Conservation (phyloP, 2,329 filamentous ascomycete genomes). For the Cephalotrichum gorgonifer region DNA sequence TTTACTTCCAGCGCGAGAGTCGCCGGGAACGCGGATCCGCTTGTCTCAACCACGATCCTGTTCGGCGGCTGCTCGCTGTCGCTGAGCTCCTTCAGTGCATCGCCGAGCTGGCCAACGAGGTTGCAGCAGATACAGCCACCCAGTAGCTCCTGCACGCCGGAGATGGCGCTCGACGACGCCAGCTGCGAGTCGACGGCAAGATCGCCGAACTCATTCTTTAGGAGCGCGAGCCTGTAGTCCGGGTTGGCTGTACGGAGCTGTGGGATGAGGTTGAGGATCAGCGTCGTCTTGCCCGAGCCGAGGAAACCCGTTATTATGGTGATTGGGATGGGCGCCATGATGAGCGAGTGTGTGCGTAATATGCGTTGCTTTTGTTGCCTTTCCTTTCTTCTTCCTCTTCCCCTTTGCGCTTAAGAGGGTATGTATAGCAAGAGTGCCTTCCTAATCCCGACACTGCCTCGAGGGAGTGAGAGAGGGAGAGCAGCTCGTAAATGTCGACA, state of each 20-base stretch:
- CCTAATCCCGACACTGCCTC: background rate
- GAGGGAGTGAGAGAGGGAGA: background rate
- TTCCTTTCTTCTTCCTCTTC: background rate
- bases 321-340: conserved; percentile 64
- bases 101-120: conserved; percentile 79
- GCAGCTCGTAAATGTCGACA: background rate
- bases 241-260: conserved; percentile 69
- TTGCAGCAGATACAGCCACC: conserved; percentile 99
- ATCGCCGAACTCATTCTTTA: conserved; percentile 98
- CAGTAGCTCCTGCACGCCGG: conserved; percentile 83
- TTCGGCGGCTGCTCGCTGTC: conserved; percentile 51
- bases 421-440: background rate
- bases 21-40: conserved; percentile 76
- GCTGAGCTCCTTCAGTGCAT: conserved; percentile 67
- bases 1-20: conserved; percentile 89
- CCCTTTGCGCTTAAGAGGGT: background rate
- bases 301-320: conserved; percentile 96
- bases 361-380: background rate
- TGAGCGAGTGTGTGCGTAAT: conserved; percentile 16
- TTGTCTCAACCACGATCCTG: conserved; percentile 89
- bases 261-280: conserved; percentile 87
- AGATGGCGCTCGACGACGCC: conserved; percentile 70
- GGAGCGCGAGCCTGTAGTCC: conserved; percentile 75
- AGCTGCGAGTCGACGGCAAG: conserved; percentile 89
- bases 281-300: conserved; percentile 89